Evolutionary conservation across 176 grass and related monocot species (phyloP).

Genomic region (Sorghum bicolor): Sorghum_bicolor_NCBIv3 NC_012871.2:71865001-71865500

Average conservation of each 20-base stretch:
- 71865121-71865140: neutral
- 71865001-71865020: neutral
- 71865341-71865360: constrained; percentile 1
- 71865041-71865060: neutral
- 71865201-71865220: neutral
- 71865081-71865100: neutral
- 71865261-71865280: neutral
- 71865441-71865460: neutral
- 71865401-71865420: neutral
- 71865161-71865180: too few species aligned
- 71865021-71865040: neutral
- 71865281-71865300: neutral
- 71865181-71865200: neutral
- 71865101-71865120: neutral
- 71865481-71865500: constrained; percentile 1
- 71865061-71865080: neutral
- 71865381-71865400: neutral
- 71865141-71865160: neutral
- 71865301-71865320: constrained; percentile 29
- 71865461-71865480: neutral
- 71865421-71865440: neutral
- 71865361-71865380: neutral
- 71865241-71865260: neutral
- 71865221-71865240: neutral
- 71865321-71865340: constrained; percentile 2